These are phyloP conservation scores for Podospora fimiseda DNA, from an alignment of 495 filamentous ascomycete species.

Conservation along the genomic window DNA sequence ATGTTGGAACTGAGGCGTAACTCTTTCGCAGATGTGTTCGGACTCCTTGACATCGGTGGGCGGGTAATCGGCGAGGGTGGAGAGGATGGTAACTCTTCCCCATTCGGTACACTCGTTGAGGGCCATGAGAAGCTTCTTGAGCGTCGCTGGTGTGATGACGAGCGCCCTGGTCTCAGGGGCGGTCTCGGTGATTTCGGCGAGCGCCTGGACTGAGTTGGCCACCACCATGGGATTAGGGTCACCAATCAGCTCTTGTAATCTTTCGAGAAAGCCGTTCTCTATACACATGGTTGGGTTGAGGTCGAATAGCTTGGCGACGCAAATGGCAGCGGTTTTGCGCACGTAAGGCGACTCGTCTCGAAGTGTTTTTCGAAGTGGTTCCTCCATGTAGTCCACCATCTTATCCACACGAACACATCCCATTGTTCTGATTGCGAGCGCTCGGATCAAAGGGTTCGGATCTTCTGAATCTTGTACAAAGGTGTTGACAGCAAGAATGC, in stretches of 20 bases:
- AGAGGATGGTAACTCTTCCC: conserved; percentile 93
- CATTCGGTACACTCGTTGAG: conserved; percentile 98
- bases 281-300: conserved; percentile 85
- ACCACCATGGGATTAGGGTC: conserved; percentile 99
- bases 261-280: conserved; percentile 94
- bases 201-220: conserved; percentile 88
- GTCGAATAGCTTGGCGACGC: conserved; percentile 96
- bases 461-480: conserved; percentile 99
- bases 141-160: conserved; percentile 66
- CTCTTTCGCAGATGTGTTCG: conserved; percentile 96
- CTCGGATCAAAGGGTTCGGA: conserved; percentile 91
- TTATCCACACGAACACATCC: conserved; percentile 98
- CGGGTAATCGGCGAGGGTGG: conserved; percentile 82
- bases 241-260: conserved; percentile 91
- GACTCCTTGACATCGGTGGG: conserved; percentile 86
- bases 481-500: conserved; percentile 98
- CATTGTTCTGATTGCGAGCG: conserved; percentile 97
- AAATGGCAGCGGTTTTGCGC: conserved; percentile 95
- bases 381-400: conserved; percentile 99
- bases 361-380: conserved; percentile 91
- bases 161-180: conserved; percentile 87
- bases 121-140: conserved; percentile 95
- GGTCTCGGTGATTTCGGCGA: conserved; percentile 84
- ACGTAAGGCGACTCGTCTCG: conserved; percentile 98
- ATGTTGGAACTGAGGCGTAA: conserved; percentile 95